phyloP scores from a whole-genome alignment of 345 rosid genomes.

The Populus tremula region DNA sequence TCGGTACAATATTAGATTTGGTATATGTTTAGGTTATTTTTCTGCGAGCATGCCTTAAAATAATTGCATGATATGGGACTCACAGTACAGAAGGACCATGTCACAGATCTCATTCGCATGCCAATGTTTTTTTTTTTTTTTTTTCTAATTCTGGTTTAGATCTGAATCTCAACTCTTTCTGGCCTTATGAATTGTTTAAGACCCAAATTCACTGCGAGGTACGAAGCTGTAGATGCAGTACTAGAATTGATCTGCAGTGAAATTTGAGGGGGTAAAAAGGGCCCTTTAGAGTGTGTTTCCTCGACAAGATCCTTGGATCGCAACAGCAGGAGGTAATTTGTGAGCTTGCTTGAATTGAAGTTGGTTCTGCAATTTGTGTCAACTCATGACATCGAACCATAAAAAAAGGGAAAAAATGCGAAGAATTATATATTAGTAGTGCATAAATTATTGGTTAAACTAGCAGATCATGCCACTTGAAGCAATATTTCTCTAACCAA shows the following conservation, averaged over 20 bases:
- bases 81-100: not conserved
- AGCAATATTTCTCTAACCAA: slow-evolving; percentile 15
- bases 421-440: not conserved
- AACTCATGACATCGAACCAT: too few relatives aligned
- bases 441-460: slow-evolving; percentile 4
- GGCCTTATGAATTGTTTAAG: not conserved
- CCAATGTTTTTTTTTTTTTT: not conserved
- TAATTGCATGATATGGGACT: not conserved
- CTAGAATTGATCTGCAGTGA: not conserved
- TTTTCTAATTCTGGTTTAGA: slow-evolving; percentile 3
- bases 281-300: not conserved
- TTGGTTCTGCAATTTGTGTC: too few relatives aligned
- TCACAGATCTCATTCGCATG: slow-evolving; percentile 7
- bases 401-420: not conserved
- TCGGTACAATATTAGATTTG: too few relatives aligned
- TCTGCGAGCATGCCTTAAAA: not conserved
- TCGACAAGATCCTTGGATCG: too few relatives aligned
- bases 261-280: not conserved
- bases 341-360: too few relatives aligned
- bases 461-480: not conserved
- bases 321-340: too few relatives aligned
- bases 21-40: too few relatives aligned
- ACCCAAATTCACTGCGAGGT: not conserved
- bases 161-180: slow-evolving; percentile 17
- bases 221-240: too few relatives aligned